A percentile compares a stretch with the other conserved stretches of the same genome.
phyloP scores from a whole-genome alignment of 1,139 yeast genomes.

The Wickerhamomyces sp. region DNA sequence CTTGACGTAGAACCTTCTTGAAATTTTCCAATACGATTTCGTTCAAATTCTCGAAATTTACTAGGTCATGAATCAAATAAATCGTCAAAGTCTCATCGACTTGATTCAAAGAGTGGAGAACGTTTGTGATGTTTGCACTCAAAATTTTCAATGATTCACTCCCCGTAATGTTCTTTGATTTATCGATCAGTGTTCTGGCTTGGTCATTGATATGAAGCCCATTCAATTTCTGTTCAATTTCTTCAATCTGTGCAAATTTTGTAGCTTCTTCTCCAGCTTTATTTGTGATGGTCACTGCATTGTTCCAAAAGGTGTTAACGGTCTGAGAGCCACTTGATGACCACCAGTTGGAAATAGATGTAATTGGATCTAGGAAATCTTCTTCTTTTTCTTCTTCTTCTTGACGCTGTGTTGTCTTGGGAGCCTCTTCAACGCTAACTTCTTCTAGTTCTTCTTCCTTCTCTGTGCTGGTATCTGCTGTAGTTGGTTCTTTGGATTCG shows the following conservation, averaged over 20 bases:
- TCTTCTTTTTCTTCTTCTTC: constrained; percentile 16
- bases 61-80: constrained; percentile 80
- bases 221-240: constrained; percentile 15
- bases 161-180: constrained; percentile 1
- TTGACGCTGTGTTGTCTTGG: constrained; percentile 27
- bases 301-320: constrained; percentile 66
- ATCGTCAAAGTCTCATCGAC: constrained; percentile 74
- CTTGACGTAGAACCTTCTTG: constrained; percentile 41
- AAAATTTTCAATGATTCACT: constrained; percentile 21
- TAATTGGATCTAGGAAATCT: constrained; percentile 49
- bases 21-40: constrained; percentile 63
- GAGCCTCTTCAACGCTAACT: constrained; percentile 4
- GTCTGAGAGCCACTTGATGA: constrained; percentile 67
- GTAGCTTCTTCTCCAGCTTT: constrained; percentile 36
- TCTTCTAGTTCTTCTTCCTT: constrained; percentile 6
- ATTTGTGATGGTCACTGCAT: constrained; percentile 28
- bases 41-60: constrained; percentile 64
- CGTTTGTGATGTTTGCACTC: constrained; percentile 39
- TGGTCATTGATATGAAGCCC: constrained; percentile 25
- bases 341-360: constrained; percentile 80
- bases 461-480: constrained; percentile 4
- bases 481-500: constrained; percentile 4
- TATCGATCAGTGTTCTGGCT: constrained; percentile 22
- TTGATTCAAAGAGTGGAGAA: constrained; percentile 47
- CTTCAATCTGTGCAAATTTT: constrained; percentile 30